Base-by-base conservation (phyloP, 306 rosid species). In the Canavalia ensiformis region DNA sequence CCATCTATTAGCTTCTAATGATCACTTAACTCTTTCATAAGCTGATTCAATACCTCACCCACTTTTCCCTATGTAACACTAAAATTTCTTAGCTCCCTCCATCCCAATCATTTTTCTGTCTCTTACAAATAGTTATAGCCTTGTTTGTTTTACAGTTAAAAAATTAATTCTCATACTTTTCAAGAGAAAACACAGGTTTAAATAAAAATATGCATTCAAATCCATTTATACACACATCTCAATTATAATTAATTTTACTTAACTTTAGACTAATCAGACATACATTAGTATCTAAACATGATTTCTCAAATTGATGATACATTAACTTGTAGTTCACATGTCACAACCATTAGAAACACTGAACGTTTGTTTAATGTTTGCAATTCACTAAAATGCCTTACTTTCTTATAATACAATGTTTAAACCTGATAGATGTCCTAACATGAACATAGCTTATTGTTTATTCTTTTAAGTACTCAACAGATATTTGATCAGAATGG, bases 401-500 rank as follows among this genome's bases (percentile, higher is more conserved):
- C 31, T 50, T 47, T 70, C 59, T 70, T 50, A 0, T 70, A 31
- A 4, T 37, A 7, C 41, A 39, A 9, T 39, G 42, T 54, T 37
- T 52, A 55, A 9, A 25, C 1, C 54, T 72, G 46, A 33, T 13
- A 31, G 13, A 49, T 71, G 45, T 9, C 31, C 63, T 39, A 59
- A 58, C 47, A 60, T 62, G 39, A 76, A 50, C 55, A 10, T 7
- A 33, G 25, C 33, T 28, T 67, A 41, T 66, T 31, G 30, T 56
- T 44, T 11, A 68, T 9, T 29, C 68, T 66, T 67, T 78, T 50
- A 8, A n/a, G n/a, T 50, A 34, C 28, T 33, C 46, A 66, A 28
- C 56, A 39, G 2, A 29, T 30, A 28, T 44, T 45, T 18, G 8
- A 60, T 82, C 72, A 86, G 37, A 84, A 71, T 29, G 88, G 28